phyloP scores from a whole-genome alignment of 331 rosid genomes.

The Malus hybrid region DNA sequence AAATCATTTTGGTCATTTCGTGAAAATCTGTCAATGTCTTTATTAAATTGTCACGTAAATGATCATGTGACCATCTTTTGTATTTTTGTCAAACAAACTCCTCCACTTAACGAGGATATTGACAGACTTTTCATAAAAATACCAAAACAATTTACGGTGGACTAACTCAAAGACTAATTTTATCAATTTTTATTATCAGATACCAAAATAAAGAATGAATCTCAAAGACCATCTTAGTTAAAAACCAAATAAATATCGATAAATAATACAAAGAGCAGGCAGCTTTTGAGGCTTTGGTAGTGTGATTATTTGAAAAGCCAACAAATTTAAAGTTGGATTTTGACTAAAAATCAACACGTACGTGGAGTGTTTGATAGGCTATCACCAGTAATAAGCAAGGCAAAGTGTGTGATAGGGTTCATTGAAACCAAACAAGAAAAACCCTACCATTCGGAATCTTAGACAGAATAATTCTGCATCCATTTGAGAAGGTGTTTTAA shows the following conservation, averaged over 20 bases:
- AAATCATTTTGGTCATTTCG: no score
- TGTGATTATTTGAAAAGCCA: not conserved
- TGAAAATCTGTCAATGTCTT: no score
- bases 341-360: not conserved
- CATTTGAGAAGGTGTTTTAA: not conserved
- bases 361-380: slow-evolving; percentile 2
- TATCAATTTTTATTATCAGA: no score
- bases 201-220: no score
- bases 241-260: not conserved
- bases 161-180: no score
- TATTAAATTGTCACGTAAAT: no score
- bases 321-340: not conserved
- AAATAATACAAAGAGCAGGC: not conserved
- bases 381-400: slow-evolving; percentile 5
- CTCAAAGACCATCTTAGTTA: no score
- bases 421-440: not conserved
- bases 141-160: no score
- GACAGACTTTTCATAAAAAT: no score
- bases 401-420: not conserved
- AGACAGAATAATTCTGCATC: not conserved
- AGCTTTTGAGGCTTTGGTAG: not conserved
- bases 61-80: no score
- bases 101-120: no score
- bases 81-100: no score
- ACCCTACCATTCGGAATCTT: not conserved